Evolutionary conservation across 768 basidiomycete genomes (phyloP), one percentile per base, ranked within the genome.

Genomic region (Leccinum variicolor): DNA sequence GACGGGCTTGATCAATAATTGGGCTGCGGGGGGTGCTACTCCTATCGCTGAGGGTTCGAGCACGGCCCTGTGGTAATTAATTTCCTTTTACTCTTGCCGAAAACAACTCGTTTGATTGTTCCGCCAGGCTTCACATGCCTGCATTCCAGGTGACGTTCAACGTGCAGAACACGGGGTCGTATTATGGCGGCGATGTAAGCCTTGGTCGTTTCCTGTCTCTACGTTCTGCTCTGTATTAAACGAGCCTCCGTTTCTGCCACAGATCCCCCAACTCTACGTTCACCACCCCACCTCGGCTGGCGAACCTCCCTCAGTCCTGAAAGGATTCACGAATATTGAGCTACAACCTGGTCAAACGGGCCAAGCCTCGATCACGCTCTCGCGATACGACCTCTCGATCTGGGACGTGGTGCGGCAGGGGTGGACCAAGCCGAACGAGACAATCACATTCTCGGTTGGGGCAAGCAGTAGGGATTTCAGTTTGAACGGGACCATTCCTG

Each of bases 261-360:
- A 89, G 84, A 83, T 86, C 48, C 84, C 89, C 10, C 90, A 92
- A 75, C 70, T 92, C 17, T 93, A 92, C 72, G 28, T 92, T 26
- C 81, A 87, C 69, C 83, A 85, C 75, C 87, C 87, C 0, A 53
- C 74, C 0, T 81, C 79, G 0, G 77, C 86, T 3, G 79, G 79
- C 36, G 88, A 91, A 66, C 90, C 90, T 2, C 90, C 90, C 0
- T 83, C 82, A 3, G 66, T 92, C 31, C 76, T 90, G 31, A 83
- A 80, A 60, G 90, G 90, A 3, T 92, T 92, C 75, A 81, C 80
- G 14, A 76, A 88, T 64, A 72, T 85, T 29, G 75, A 77, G 9
- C 61, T 89, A 1, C 51, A 64, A 2, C 77, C 84, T 1, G 82
- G 82, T 2, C 69, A 84, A 65, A 77, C 67, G 25, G 69, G 69